A percentile compares a stretch with the other conserved stretches of the same genome.
phyloP scores from a whole-genome alignment of 805 yeast species.

The Millerago galiae region DNA sequence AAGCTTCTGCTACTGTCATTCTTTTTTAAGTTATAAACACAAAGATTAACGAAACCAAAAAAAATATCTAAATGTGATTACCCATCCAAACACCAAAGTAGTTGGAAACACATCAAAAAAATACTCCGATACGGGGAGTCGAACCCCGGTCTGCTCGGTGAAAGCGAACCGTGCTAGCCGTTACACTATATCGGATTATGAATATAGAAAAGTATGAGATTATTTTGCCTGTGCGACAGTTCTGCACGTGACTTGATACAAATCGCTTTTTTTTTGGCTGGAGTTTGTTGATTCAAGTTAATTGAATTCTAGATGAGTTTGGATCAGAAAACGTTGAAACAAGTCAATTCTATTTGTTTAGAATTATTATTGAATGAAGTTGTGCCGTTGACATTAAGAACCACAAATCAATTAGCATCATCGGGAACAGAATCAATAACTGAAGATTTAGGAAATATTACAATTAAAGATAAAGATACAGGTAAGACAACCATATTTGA shows the following conservation, averaged over 20 bases:
- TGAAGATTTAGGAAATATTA: conserved; percentile 8
- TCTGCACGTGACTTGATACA: not conserved
- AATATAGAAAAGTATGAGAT: no score
- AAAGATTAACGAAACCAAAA: not conserved
- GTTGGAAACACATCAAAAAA: conserved; percentile 13
- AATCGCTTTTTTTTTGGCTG: not conserved
- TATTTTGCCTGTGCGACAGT: no score
- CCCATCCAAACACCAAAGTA: not conserved
- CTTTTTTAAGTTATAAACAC: not conserved
- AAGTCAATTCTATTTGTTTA: conserved; percentile 48
- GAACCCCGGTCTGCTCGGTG: conserved; percentile 84
- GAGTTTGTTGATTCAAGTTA: no score
- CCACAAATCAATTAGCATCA: conserved; percentile 36
- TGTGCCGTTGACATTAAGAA: conserved; percentile 64
- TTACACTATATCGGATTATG: conserved; percentile 65
- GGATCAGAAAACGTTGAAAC: not conserved
- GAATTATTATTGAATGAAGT: conserved; percentile 69
- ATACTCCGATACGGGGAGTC: conserved; percentile 78
- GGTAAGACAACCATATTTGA: conserved; percentile 39
- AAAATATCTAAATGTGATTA: not conserved
- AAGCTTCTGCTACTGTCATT: conserved; percentile 1
- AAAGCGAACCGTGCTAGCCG: conserved; percentile 83
- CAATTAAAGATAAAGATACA: conserved; percentile 20
- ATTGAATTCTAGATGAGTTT: not conserved
- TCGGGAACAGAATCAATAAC: not conserved